Evolutionary conservation across 2,329 filamentous ascomycete species (phyloP), one percentile per base, ranked within the genome.

Genomic region (Cytospora leucostoma): DNA sequence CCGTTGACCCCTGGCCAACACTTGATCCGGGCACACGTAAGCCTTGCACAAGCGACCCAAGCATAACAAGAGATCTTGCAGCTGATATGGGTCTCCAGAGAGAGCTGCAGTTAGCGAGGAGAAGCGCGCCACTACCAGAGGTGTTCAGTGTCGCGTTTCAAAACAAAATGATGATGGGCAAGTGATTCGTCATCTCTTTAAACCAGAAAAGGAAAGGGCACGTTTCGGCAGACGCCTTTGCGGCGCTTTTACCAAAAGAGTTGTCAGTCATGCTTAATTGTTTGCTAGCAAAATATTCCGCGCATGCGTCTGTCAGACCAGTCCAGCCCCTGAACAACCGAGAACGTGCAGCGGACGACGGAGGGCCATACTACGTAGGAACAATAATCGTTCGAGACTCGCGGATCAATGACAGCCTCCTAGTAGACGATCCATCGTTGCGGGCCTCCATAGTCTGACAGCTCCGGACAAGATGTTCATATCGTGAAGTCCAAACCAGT

Each of bases 131-230:
- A 38, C 47, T 50, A 47, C 17, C 27, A 54, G 35, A 54, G 50
- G 50, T n/a, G 19, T 27, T 6, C 27, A 27, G 4, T 2, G 27
- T 27, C 27, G 50, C 34, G 61, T 63, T 63, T 63, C 61, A 63
- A 56, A 63, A 60, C 61, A 63, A 63, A 63, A 60, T 63, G 56
- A 59, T 34, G 56, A 63, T 55, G 61, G 51, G 33, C 56, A 56
- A 44, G 50, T 27, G 40, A 58, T 50, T 63, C 56, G 61, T 60
- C 61, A 63, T 47, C 61, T 49, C 19, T 19, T 55, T 53, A 33
- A n/a, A 27, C 56, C 40, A 17, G 8, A 34, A 15, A 50, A 35
- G 27, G 52, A 34, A 38, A 19, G 44, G 34, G 40, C 34, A 34
- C 33, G 58, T 54, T 60, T 47, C 50, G 19, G 44, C 49, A 2